These are phyloP conservation scores for Corynespora cassiicola DNA, from an alignment of 2,329 filamentous ascomycete genomes.

Conservation along the genomic window DNA sequence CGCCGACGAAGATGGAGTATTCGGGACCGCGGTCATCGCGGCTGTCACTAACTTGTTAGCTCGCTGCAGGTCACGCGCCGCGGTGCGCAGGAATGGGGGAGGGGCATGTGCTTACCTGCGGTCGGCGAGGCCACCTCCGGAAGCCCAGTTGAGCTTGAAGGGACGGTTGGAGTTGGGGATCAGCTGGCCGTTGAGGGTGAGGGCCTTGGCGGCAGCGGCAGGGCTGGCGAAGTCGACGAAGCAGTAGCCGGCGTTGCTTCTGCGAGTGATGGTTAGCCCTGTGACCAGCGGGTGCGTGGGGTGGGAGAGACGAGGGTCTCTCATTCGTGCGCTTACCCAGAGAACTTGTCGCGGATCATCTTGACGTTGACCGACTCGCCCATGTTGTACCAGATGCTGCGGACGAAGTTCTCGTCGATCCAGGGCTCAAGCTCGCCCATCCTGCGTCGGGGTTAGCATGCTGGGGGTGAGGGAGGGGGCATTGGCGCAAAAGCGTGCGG, in stretches of 20 bases:
- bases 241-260: slow-evolving; percentile 98
- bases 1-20: slow-evolving; percentile 96
- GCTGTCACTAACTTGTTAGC: slow-evolving; percentile 37
- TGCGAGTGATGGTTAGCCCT: slow-evolving; percentile 57
- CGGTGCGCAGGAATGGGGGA: slow-evolving; percentile 4
- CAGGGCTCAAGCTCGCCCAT: slow-evolving; percentile 99
- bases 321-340: slow-evolving; percentile 69
- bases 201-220: slow-evolving; percentile 87
- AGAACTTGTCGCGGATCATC: slow-evolving; percentile 99
- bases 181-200: slow-evolving; percentile 84
- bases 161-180: slow-evolving; percentile 94
- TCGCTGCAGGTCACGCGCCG: slow-evolving; percentile 7
- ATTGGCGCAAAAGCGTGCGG: neutral
- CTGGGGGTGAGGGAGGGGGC: too few relatives aligned
- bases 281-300: slow-evolving; percentile 3
- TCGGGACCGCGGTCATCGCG: slow-evolving; percentile 96
- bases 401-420: slow-evolving; percentile 99
- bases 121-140: slow-evolving; percentile 92
- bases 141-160: slow-evolving; percentile 99
- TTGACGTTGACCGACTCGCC: slow-evolving; percentile 97
- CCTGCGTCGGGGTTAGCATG: slow-evolving; percentile 60
- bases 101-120: slow-evolving; percentile 68
- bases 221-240: slow-evolving; percentile 91
- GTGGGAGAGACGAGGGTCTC: slow-evolving; percentile 16
- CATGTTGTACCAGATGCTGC: slow-evolving; percentile 91